Conservation (phyloP, 495 filamentous ascomycete species). For the Hypomontagnella monticulosa region DNA sequence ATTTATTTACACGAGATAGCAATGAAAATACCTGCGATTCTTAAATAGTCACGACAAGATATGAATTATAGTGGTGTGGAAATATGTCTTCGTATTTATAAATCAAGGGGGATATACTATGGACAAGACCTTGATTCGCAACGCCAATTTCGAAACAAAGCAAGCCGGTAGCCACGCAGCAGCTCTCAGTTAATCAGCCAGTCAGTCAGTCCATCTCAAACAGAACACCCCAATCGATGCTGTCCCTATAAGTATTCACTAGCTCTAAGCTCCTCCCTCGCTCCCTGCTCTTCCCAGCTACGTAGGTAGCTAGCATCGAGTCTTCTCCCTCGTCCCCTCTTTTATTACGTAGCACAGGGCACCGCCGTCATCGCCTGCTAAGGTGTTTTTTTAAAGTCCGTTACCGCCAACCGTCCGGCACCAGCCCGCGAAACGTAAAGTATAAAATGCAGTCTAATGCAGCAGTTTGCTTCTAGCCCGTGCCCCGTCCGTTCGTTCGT, state of each 20-base stretch:
- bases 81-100: conserved; percentile 22
- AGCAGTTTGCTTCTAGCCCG: not conserved
- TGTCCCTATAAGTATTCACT: conserved; percentile 22
- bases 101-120: conserved; percentile 27
- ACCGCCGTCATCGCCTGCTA: too few species aligned
- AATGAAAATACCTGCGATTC: too few species aligned
- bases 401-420: not conserved
- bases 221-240: conserved; percentile 21
- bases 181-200: not conserved
- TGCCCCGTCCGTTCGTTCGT: conserved; percentile 1
- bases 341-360: too few species aligned
- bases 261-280: not conserved
- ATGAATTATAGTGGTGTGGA: not conserved
- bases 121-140: conserved; percentile 12
- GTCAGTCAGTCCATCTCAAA: conserved; percentile 1
- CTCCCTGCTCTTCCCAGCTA: not conserved
- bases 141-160: conserved; percentile 22
- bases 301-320: too few species aligned
- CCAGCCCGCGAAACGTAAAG: conserved; percentile 14
- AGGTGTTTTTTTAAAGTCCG: too few species aligned
- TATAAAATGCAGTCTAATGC: conserved; percentile 20
- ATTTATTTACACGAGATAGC: too few species aligned
- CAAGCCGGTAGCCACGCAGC: too few species aligned
- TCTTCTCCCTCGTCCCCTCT: too few species aligned
- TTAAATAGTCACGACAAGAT: too few species aligned